Conservation (phyloP, 345 rosid genomes). For the Melastoma malabathricum region DNA sequence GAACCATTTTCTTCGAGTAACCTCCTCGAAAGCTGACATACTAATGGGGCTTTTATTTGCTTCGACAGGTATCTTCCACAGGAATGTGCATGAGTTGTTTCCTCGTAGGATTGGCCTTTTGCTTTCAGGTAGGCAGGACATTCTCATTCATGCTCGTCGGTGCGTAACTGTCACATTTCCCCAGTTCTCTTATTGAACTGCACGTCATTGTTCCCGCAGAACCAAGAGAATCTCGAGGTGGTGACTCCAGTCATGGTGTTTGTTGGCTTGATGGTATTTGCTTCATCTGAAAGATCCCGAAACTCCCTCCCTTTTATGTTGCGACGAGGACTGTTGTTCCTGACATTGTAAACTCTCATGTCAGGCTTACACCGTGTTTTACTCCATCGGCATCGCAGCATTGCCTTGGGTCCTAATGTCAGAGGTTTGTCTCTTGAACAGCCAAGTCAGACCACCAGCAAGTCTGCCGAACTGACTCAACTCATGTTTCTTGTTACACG, state of each 20-base stretch:
- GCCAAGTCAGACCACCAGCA: too few species aligned
- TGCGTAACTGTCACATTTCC: too few species aligned
- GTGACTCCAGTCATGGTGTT: too few species aligned
- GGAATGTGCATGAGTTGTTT: slow-evolving; percentile 9
- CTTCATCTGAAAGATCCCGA: background rate
- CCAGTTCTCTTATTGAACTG: too few species aligned
- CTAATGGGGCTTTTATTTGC: background rate
- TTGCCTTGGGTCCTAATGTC: slow-evolving; percentile 28
- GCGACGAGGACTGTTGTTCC: background rate
- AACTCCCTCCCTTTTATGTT: too few species aligned
- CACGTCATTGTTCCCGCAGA: too few species aligned
- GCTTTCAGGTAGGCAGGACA: slow-evolving; percentile 3
- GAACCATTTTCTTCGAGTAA: background rate
- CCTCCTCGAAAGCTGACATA: background rate
- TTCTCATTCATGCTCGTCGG: too few species aligned
- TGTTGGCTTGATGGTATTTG: too few species aligned
- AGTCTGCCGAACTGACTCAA: too few species aligned
- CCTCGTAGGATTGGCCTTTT: slow-evolving; percentile 4
- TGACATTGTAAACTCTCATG: background rate
- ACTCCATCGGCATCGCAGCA: slow-evolving; percentile 4
- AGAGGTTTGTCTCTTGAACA: slow-evolving; percentile 25
- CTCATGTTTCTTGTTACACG: background rate
- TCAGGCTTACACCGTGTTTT: slow-evolving; percentile 22
- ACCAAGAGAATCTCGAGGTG: too few species aligned
- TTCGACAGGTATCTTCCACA: slow-evolving; percentile 7